Evolutionary conservation across 495 filamentous ascomycete species (phyloP).

Genomic region (Tuber umbilicatum): DNA sequence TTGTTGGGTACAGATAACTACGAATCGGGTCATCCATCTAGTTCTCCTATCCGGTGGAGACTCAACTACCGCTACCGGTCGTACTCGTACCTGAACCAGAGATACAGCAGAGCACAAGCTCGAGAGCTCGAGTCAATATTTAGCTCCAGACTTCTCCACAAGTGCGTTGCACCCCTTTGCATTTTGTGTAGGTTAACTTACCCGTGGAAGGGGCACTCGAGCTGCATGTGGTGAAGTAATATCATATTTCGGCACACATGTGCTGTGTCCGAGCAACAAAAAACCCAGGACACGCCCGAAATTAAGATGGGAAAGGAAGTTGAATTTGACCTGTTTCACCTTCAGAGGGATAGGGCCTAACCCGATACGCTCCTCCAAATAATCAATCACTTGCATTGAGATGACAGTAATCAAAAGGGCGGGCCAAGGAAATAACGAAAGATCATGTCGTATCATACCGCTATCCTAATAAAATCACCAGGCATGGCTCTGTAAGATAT

Average conservation of each 20-base stretch:
- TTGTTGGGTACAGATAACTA: background rate
- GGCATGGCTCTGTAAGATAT: background rate
- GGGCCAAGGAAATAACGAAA: background rate
- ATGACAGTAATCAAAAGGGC: background rate
- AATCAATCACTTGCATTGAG: background rate
- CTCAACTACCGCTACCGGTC: background rate
- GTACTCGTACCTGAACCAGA: background rate
- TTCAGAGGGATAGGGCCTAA: background rate
- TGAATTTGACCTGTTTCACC: background rate
- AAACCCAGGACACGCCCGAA: background rate
- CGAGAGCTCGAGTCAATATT: background rate
- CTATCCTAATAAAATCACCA: background rate
- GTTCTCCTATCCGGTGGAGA: background rate
- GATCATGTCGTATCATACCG: background rate
- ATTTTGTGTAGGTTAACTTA: background rate
- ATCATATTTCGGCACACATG: constrained; percentile 6
- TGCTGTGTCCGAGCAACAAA: constrained; percentile 1
- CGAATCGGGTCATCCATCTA: background rate
- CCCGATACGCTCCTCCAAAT: constrained; percentile 1
- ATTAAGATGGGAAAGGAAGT: background rate
- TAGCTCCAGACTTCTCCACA: background rate
- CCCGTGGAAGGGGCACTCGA: constrained; percentile 2
- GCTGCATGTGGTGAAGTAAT: constrained; percentile 2
- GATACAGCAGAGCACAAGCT: background rate
- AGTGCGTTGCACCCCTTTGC: background rate